These are phyloP conservation scores for Sphaerostilbella broomeana DNA, from an alignment of 2,329 filamentous ascomycete species.

Conservation along the genomic window DNA sequence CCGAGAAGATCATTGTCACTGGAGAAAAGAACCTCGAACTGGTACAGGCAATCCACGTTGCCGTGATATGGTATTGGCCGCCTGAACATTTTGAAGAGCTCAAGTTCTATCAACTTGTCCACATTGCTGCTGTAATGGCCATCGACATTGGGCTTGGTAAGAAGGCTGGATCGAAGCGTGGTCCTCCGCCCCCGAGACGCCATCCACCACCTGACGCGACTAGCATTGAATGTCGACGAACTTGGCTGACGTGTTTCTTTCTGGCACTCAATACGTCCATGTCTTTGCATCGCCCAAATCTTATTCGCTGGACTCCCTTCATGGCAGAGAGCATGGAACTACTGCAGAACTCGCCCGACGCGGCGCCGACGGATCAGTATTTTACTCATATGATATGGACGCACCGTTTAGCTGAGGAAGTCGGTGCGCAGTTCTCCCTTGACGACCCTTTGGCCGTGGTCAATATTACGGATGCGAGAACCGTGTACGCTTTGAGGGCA, in stretches of 20 bases:
- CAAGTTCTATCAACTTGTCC: slow-evolving; percentile 83
- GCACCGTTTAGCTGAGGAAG: slow-evolving; percentile 60
- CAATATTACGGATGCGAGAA: slow-evolving; percentile 55
- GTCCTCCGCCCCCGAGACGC: slow-evolving; percentile 33
- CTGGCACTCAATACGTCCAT: slow-evolving; percentile 54
- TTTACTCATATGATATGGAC: slow-evolving; percentile 55
- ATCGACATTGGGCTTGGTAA: slow-evolving; percentile 73
- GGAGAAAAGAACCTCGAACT: slow-evolving; percentile 80
- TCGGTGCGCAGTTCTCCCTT: slow-evolving; percentile 58
- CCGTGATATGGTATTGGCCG: slow-evolving; percentile 78
- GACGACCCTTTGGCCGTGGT: slow-evolving; percentile 53
- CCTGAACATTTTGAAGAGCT: slow-evolving; percentile 78
- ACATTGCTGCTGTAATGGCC: slow-evolving; percentile 74
- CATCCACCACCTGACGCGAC: slow-evolving; percentile 42
- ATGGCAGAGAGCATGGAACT: slow-evolving; percentile 54
- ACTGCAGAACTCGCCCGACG: slow-evolving; percentile 47
- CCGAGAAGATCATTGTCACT: slow-evolving; percentile 65
- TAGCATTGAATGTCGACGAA: slow-evolving; percentile 48
- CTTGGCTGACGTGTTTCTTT: slow-evolving; percentile 55
- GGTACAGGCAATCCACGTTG: slow-evolving; percentile 69
- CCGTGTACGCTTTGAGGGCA: slow-evolving; percentile 56
- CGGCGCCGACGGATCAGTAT: slow-evolving; percentile 49
- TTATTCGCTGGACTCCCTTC: slow-evolving; percentile 54
- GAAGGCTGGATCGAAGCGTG: slow-evolving; percentile 16
- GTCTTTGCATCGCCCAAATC: slow-evolving; percentile 53